Percentiles rank a stretch among this genome's conserved stretches.
Conservation (phyloP, 2,329 filamentous ascomycete genomes). For the Pseudogymnoascus sp. region DNA sequence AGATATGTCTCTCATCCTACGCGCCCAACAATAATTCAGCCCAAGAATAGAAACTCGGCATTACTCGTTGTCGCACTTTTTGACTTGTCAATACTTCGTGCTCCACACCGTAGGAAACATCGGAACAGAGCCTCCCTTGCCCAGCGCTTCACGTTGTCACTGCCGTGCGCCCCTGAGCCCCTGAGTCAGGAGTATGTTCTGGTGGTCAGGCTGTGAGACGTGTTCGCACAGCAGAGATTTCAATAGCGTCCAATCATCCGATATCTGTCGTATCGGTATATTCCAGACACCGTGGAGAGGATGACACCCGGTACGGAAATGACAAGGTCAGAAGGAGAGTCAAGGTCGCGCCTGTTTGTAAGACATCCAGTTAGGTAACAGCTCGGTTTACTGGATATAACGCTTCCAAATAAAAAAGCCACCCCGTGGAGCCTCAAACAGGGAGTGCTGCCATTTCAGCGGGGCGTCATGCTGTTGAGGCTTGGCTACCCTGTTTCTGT, state of each 20-base stretch:
- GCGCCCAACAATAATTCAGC: neutral
- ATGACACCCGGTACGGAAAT: neutral
- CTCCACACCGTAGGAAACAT: neutral
- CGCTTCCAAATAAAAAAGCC: neutral
- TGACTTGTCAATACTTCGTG: neutral
- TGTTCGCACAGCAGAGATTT: neutral
- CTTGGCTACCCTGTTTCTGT: neutral
- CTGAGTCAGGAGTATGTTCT: neutral
- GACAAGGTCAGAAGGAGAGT: neutral
- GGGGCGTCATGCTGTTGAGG: neutral
- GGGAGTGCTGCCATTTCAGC: neutral
- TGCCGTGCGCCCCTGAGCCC: neutral
- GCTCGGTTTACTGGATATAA: neutral
- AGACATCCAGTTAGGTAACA: neutral
- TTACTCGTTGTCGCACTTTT: neutral
- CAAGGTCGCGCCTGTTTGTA: neutral
- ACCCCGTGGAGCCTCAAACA: conserved; percentile 1
- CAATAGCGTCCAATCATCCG: neutral
- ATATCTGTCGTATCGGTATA: conserved; percentile 2
- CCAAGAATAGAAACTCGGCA: neutral
- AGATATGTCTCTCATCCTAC: neutral
- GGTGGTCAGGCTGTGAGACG: neutral
- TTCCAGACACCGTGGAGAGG: neutral
- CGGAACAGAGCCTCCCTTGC: neutral
- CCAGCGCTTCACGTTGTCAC: neutral